Conservation (phyloP, 202 grass and related monocot species). For the Hordeum pubiflorum region DNA sequence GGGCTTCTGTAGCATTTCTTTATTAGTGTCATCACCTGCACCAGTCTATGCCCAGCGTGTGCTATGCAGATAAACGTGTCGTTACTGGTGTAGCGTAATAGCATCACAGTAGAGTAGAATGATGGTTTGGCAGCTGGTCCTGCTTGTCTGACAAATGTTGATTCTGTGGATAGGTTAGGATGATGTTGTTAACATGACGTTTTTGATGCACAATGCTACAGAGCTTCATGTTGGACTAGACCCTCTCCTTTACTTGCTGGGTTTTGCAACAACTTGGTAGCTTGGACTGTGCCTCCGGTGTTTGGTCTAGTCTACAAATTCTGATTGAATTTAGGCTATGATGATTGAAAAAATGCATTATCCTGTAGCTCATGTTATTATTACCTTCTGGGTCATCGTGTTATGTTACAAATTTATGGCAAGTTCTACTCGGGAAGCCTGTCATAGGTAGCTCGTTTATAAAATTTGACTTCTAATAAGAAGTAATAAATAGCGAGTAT, state of each 20-base stretch:
- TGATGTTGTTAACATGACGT: background rate
- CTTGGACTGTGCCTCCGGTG: background rate
- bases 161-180: background rate
- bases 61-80: background rate
- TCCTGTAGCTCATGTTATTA: background rate
- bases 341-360: background rate
- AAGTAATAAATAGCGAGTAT: background rate
- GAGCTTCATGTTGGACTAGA: background rate
- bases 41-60: background rate
- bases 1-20: background rate
- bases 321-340: background rate
- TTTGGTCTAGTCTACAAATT: constrained; percentile 10
- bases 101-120: background rate
- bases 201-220: background rate
- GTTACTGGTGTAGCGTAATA: background rate
- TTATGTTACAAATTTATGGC: background rate
- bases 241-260: background rate
- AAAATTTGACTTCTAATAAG: background rate
- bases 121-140: background rate
- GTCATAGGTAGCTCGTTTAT: background rate
- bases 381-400: background rate
- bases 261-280: background rate
- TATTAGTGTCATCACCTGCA: background rate
- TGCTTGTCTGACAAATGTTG: background rate
- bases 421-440: background rate